These are phyloP conservation scores for Firmiana major DNA, from an alignment of 345 rosid genomes.

Conservation along the genomic window DNA sequence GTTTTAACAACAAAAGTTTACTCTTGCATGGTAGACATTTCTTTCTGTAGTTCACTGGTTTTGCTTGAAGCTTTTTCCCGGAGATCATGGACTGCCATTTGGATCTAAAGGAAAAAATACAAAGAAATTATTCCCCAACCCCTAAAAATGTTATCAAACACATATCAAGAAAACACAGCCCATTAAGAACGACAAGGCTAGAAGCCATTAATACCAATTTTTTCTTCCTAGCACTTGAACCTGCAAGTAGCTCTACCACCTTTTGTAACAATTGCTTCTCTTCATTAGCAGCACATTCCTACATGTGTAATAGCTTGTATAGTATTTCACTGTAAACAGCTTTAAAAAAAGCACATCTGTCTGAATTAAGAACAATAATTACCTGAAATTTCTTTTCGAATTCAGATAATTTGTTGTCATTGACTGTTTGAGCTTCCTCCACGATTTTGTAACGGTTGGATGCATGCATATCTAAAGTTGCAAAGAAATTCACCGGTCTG, in stretches of 20 bases:
- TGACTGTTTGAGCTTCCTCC: slow-evolving; percentile 76
- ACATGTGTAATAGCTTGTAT: slow-evolving; percentile 13
- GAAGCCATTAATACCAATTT: slow-evolving; percentile 48
- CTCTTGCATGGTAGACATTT: slow-evolving; percentile 90
- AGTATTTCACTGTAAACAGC: background rate
- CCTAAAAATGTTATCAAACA: background rate
- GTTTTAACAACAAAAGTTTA: slow-evolving; percentile 66
- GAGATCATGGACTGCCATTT: slow-evolving; percentile 82
- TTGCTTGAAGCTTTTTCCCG: slow-evolving; percentile 68
- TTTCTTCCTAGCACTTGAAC: slow-evolving; percentile 87
- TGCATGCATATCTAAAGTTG: slow-evolving; percentile 70
- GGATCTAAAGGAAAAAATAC: slow-evolving; percentile 44
- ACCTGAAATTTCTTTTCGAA: slow-evolving; percentile 97
- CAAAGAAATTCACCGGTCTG: slow-evolving; percentile 77
- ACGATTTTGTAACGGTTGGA: slow-evolving; percentile 63
- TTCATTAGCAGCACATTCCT: slow-evolving; percentile 90
- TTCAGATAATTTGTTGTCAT: slow-evolving; percentile 69
- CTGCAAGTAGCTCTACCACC: slow-evolving; percentile 80
- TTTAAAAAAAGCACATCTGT: slow-evolving; percentile 9
- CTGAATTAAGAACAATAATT: slow-evolving; percentile 11
- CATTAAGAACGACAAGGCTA: background rate
- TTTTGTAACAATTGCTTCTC: slow-evolving; percentile 84
- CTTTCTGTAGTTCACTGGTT: slow-evolving; percentile 73
- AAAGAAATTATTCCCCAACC: slow-evolving; percentile 1
- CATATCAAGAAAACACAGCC: background rate